A percentile compares a stretch with the other conserved stretches of the same genome.
These are phyloP conservation scores for Rhizophora mangle DNA, from an alignment of 345 rosid species.

Conservation along the genomic window DNA sequence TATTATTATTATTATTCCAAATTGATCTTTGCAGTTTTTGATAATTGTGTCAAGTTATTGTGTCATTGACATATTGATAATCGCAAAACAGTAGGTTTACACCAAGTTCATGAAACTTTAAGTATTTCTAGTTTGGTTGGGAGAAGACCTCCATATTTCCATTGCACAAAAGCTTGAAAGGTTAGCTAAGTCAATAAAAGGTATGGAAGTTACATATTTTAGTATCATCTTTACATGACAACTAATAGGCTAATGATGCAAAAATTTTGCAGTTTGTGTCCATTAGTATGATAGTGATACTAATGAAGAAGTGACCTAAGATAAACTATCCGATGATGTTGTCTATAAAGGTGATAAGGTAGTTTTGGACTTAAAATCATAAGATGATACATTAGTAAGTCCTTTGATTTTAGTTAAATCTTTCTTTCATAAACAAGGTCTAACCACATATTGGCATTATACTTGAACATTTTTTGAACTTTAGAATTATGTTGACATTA, in stretches of 20 bases:
- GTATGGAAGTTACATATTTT: conserved; percentile 25
- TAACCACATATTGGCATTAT: not conserved
- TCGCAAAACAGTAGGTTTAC: conserved; percentile 63
- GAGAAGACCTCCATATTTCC: conserved; percentile 75
- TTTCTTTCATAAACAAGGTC: not conserved
- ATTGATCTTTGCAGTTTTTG: conserved; percentile 3
- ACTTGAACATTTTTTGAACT: not conserved
- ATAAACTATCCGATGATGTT: conserved; percentile 46
- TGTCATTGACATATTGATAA: conserved; percentile 46
- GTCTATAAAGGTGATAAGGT: conserved; percentile 66
- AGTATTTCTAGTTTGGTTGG: conserved; percentile 79
- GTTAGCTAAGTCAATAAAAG: conserved; percentile 70
- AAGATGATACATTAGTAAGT: conserved; percentile 67
- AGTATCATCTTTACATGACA: not conserved
- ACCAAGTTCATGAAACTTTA: conserved; percentile 70
- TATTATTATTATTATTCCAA: too few species aligned
- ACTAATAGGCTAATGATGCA: not conserved
- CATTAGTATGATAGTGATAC: conserved; percentile 52
- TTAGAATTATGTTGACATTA: conserved; percentile 41
- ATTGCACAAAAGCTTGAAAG: conserved; percentile 70
- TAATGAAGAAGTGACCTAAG: conserved; percentile 21
- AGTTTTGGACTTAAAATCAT: conserved; percentile 74
- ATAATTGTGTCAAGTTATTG: conserved; percentile 83
- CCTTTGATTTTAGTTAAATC: not conserved
- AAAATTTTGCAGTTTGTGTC: conserved; percentile 56